Conservation (phyloP, 2,329 filamentous ascomycete genomes). For the Neurospora sp. region DNA sequence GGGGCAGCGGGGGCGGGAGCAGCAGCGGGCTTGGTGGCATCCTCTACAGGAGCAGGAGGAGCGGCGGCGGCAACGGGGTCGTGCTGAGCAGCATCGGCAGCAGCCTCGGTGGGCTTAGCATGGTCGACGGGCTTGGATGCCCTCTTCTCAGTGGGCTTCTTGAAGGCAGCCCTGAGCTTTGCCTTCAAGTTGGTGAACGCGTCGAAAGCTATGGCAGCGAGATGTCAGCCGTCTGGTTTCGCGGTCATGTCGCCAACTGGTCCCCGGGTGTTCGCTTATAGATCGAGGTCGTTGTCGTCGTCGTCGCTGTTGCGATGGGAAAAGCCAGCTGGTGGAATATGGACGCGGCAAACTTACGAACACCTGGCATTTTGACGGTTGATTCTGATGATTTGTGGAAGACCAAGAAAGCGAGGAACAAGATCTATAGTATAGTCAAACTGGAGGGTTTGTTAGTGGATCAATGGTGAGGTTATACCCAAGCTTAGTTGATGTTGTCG, state of each 20-base stretch:
- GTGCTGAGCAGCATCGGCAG: neutral
- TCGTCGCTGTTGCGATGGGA: neutral
- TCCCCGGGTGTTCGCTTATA: neutral
- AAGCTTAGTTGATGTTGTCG: neutral
- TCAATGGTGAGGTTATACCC: neutral
- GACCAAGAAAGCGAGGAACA: neutral
- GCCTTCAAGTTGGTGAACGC: conserved; percentile 14
- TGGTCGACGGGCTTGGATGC: neutral
- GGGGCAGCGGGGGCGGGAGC: neutral
- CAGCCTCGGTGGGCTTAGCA: neutral
- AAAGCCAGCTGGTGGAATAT: neutral
- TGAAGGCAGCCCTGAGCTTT: conserved; percentile 13
- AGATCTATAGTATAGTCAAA: neutral
- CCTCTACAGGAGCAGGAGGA: neutral
- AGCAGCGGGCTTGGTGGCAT: neutral
- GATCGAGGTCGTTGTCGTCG: neutral
- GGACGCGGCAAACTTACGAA: neutral
- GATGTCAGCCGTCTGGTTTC: neutral
- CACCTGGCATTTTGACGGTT: neutral
- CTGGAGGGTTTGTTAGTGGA: neutral
- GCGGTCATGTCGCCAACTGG: neutral
- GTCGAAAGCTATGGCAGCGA: neutral
- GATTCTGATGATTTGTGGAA: neutral
- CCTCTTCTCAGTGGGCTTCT: conserved; percentile 6
- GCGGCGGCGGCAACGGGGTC: neutral